Base-by-base conservation (phyloP, 2,329 filamentous ascomycete species). In the Aspergillus latus region DNA sequence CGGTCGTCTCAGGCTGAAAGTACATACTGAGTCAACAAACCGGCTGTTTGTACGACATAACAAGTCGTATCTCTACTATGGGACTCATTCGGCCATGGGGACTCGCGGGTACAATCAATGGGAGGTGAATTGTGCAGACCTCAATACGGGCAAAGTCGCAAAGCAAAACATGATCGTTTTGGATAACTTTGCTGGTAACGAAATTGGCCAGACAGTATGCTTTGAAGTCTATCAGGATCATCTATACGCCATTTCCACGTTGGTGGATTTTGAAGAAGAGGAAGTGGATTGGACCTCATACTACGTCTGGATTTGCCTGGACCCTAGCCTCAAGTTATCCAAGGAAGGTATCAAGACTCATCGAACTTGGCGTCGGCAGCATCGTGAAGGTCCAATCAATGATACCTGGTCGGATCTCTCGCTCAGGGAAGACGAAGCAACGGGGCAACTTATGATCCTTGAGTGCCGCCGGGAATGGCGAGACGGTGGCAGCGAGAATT, bases 401-500 rank as follows among this genome's bases (percentile, higher is more conserved):
- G 86, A 91, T 63, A 82, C 87, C 2, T 92, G 88, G 88, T 87
- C 84, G 0, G 83, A 85, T 56, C 73, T 92, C 3, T 81, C 81
- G 3, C 74, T 92, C 1, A 80, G 83, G 29, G 77, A 76, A 34
- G 83, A 89, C 57, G 84, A 89, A 57, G 64, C 64, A 9, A 85
- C 81, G 0, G 83, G 84, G 1, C 70, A 78, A 11, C 71, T 88
- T 1, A 76, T 82, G 49, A 85, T 90, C 15, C 72, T 89, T 0
- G 89, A 92, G 69, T 82, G 82, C 30, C 80, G 89, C 11, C 85
- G 84, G 29, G 89, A 92, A 68, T 91, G 86, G 84, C 77, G 73
- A 8, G 66, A 77, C 47, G 80, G 80, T 30, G 76, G 78, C 21
- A 86, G 84, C 55, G 80, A 80, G 26, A 84, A 84, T 56, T 78